Evolutionary conservation across 2,329 filamentous ascomycete genomes (phyloP), one percentile per base, ranked within the genome.

Genomic region (Didymella exigua): DNA sequence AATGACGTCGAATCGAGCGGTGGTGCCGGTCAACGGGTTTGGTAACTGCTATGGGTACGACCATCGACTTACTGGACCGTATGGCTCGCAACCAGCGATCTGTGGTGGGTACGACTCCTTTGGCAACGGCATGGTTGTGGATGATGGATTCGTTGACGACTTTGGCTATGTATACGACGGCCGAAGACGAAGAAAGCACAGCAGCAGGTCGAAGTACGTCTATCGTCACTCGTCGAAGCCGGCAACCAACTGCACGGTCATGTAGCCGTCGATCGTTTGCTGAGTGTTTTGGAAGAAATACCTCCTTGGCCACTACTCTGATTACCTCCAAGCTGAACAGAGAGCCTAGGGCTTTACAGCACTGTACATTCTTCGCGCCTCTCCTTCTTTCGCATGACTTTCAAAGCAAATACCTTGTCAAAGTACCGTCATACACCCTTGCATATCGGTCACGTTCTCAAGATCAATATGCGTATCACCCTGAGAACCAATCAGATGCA

Each of bases 181-280:
- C 14, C 44, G 61, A 30, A 53, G 54, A 14, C 58, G 50, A 45
- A 49, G 54, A 13, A 61, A 54, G 23, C 62, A 61, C 34, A 66
- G 41, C 56, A 68, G 61, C 42, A 58, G 54, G 13, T 49, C 45
- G 5, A 57, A 59, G 29, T 61, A 62, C 46, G 59, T 59, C 43
- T 66, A 68, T 49, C 56, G 55, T 18, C 62, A 62, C 34, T 60
- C 64, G 30, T 59, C 54, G 9, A 60, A 52, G 43, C 61, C 66
- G 23, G 58, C 54, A 5, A 62, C 61, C 11, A 63, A 65, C 34
- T 68, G 66, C 44, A 54, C 34, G 4, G 55, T 65, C 21, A 68
- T 68, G 64, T 68, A 52, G 48, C 10, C 4, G 11, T 13, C 14
- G 16, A 18, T n/a, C 2, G 19, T 21, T n/a, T 14, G 21, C 14